These are phyloP conservation scores for Fusarium cicatricum DNA, from an alignment of 2,329 filamentous ascomycete species.

Conservation along the genomic window DNA sequence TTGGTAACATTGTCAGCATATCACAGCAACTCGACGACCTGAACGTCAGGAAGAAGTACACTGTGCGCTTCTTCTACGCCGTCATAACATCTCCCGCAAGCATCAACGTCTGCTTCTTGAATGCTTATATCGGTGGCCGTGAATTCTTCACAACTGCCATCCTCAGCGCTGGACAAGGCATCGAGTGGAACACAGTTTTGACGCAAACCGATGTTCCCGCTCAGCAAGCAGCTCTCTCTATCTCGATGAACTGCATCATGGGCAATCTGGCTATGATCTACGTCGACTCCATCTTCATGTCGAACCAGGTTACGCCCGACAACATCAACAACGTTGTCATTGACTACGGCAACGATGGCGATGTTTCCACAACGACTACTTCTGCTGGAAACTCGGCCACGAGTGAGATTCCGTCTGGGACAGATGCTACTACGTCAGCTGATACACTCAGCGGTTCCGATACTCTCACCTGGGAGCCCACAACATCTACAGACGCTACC, in stretches of 20 bases:
- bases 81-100: conserved; percentile 2
- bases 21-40: conserved; percentile 13
- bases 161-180: neutral
- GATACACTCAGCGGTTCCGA: too few species aligned
- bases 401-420: neutral
- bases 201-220: neutral
- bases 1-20: conserved; percentile 1
- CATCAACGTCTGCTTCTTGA: conserved; percentile 12
- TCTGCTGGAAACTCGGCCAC: fast-evolving
- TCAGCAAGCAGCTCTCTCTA: neutral
- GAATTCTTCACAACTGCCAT: conserved; percentile 9
- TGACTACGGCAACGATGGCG: conserved; percentile 24
- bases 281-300: conserved; percentile 33
- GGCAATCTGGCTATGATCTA: conserved; percentile 14
- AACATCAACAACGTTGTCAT: conserved; percentile 23
- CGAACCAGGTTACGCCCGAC: conserved; percentile 31
- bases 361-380: neutral
- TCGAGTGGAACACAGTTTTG: neutral
- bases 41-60: conserved; percentile 19
- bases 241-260: conserved; percentile 11
- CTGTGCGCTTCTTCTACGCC: conserved; percentile 30
- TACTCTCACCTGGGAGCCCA: too few species aligned
- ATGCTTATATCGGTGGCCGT: conserved; percentile 15
- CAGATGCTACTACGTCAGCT: too few species aligned
- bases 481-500: too few species aligned